Evolutionary conservation across 352 stramenopile genomes (phyloP), one percentile per base, ranked within the genome.

Genomic region (Blastocystis sp.): DNA sequence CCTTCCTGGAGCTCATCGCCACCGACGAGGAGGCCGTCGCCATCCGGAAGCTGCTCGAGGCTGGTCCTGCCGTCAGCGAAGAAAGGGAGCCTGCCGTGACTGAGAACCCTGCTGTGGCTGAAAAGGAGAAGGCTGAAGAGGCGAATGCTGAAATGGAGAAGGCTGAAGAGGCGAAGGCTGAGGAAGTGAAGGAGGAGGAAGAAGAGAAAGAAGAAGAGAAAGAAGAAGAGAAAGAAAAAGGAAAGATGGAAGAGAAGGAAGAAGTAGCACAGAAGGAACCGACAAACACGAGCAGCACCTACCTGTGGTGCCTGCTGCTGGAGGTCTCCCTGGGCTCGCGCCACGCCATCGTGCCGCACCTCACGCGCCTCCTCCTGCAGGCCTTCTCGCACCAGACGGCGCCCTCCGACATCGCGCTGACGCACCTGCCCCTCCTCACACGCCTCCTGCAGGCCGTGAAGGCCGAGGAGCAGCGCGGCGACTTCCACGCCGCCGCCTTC

Each of bases 1-100:
- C 52, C 10, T 84, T 84, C n/a, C n/a, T 84, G n/a, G 66, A 84
- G 74, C 40, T 84, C 2, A 69, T 84, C 48, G 74, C 45, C 6
- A 64, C 45, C 1, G 74, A 84, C 52, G 74, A 84, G 74, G 48
- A 84, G n/a, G n/a, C 34, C 40, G 11, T 17, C 34, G 34, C 54
- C 43, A 38, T 77, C 10, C 34, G 21, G 3, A 10, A 9, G 9
- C 21, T 74, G 34, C 40, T 45, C 21, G 21, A 21, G 21, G 21
- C 11, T 40, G 54, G 24, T 19, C 17, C 28, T 21, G 45, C 57
- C 1, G 28, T 24, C 0, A 42, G 19, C 38, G 21, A 77, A 42
- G 66, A 60, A 59, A 43, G 21, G 34, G 54, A 77, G 24, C 17
- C 14, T 48, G 64, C 19, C 14, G 64, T 48, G n/a, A 1, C 19